Percentiles rank a stretch among this genome's conserved stretches.
Evolutionary conservation across 106 monocot species (phyloP).

Genomic region (Platanthera zijinensis): DNA sequence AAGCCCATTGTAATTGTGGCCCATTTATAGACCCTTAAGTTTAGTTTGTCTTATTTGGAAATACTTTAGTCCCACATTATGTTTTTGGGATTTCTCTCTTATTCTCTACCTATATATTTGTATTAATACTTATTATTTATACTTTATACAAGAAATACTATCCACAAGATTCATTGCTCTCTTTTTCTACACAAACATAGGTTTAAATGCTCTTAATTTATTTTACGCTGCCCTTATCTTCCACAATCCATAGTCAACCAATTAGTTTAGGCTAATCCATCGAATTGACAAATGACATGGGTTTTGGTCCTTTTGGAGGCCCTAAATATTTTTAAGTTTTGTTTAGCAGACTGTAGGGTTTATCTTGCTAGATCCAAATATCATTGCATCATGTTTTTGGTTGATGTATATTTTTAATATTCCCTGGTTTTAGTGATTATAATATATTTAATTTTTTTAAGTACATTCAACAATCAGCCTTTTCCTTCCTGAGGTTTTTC

Average conservation of each 20-base stretch:
- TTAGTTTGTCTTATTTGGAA: too few species aligned
- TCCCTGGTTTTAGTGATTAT: not conserved
- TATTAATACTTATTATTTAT: too few species aligned
- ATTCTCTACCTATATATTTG: too few species aligned
- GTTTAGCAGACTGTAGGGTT: not conserved
- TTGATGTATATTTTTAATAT: not conserved
- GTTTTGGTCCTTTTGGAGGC: not conserved
- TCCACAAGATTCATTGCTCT: too few species aligned
- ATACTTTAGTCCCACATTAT: too few species aligned
- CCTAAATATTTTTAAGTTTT: not conserved
- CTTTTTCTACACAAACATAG: too few species aligned
- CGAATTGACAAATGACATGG: not conserved
- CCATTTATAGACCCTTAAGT: too few species aligned
- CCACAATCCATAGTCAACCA: not conserved
- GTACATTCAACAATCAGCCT: not conserved
- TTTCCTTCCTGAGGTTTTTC: not conserved
- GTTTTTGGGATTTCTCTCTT: too few species aligned
- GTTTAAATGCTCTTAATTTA: not conserved
- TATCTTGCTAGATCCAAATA: not conserved
- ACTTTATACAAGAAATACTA: too few species aligned
- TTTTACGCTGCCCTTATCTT: not conserved
- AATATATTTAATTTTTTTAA: not conserved
- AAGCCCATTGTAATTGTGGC: too few species aligned
- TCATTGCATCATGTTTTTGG: not conserved
- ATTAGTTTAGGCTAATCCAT: not conserved